Conservation (phyloP, 2,329 filamentous ascomycete species). For the Didymella pinodella region DNA sequence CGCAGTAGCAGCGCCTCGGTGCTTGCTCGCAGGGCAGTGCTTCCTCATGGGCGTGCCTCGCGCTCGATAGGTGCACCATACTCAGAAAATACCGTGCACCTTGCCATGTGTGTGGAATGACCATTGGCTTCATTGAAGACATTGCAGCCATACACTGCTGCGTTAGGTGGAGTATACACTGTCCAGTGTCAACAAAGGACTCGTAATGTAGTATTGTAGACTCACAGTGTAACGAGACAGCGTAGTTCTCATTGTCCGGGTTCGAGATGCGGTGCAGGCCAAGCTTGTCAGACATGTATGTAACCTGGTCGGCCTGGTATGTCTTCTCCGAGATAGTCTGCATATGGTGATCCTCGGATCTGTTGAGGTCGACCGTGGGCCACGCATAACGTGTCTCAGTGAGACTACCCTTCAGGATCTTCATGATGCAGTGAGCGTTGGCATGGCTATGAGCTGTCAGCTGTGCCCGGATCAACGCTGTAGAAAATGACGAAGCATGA, state of each 20-base stretch:
- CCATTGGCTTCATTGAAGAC: conserved; percentile 82
- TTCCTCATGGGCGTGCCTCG: conserved; percentile 2
- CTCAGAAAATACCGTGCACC: conserved; percentile 46
- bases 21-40: background rate
- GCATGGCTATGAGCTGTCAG: conserved; percentile 50
- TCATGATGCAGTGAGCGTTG: conserved; percentile 93
- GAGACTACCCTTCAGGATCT: conserved; percentile 77
- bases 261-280: conserved; percentile 87
- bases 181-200: background rate
- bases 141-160: conserved; percentile 80
- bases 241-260: conserved; percentile 72
- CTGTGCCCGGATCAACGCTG: background rate
- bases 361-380: conserved; percentile 61
- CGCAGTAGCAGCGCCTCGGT: background rate
- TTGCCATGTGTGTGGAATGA: conserved; percentile 34
- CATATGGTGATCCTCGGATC: conserved; percentile 63
- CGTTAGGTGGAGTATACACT: conserved; percentile 89
- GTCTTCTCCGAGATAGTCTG: conserved; percentile 70
- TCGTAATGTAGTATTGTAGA: background rate
- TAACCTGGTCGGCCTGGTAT: conserved; percentile 75
- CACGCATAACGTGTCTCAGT: conserved; percentile 84
- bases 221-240: conserved; percentile 81
- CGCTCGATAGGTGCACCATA: conserved; percentile 32
- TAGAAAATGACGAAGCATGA: background rate
- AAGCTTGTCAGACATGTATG: conserved; percentile 90